These are phyloP conservation scores for Sextonia rubra DNA, from an alignment of 164 flowering plant genomes.

Conservation along the genomic window DNA sequence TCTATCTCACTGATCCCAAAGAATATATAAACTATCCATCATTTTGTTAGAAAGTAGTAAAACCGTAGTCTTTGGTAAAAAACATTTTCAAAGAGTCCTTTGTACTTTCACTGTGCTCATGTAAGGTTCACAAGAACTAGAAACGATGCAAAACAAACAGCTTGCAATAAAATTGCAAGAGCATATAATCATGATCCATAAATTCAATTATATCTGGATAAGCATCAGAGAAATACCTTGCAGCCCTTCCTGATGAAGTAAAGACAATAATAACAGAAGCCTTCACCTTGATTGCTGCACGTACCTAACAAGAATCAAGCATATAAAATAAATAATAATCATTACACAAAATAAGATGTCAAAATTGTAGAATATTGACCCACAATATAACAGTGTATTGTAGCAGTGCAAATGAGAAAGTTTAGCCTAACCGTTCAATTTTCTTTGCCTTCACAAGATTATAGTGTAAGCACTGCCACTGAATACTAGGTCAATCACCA, in stretches of 20 bases:
- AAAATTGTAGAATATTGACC: too few species aligned
- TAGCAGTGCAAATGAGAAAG: background rate
- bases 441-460: background rate
- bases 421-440: background rate
- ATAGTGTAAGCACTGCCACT: too few species aligned
- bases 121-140: background rate
- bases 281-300: slow-evolving; percentile 86
- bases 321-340: background rate
- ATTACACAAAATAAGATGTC: too few species aligned
- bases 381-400: too few species aligned
- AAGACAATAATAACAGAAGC: slow-evolving; percentile 83
- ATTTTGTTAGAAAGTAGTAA: too few species aligned
- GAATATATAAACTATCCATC: too few species aligned
- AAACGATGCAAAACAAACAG: background rate
- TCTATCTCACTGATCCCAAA: too few species aligned
- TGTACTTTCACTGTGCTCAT: background rate
- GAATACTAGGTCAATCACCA: too few species aligned
- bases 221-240: slow-evolving; percentile 44
- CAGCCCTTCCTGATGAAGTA: slow-evolving; percentile 90
- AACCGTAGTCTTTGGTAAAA: too few species aligned
- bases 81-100: background rate
- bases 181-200: background rate
- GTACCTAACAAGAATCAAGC: slow-evolving; percentile 41
- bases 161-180: background rate
- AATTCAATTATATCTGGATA: background rate